Percentiles rank a stretch among this genome's conserved stretches.
Evolutionary conservation across 805 yeast genomes (phyloP).

Genomic region (Starmerella kuoi): DNA sequence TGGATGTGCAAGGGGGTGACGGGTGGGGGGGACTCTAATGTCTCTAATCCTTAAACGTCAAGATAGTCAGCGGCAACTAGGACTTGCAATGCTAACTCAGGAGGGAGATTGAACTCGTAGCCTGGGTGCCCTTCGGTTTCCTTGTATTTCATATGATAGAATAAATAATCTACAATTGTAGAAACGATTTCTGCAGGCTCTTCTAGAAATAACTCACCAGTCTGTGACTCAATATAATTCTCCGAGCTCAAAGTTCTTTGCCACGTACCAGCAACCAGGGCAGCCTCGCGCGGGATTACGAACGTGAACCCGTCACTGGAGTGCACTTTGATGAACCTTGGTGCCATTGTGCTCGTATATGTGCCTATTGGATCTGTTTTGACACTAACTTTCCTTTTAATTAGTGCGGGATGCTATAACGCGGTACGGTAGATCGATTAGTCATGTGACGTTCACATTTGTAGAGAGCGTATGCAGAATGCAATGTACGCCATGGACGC

Average conservation of each 20-base stretch:
- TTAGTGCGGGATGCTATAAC: too few relatives aligned
- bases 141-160: constrained; percentile 59
- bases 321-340: constrained; percentile 46
- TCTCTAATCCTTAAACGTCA: constrained; percentile 30
- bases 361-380: too few relatives aligned
- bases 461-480: too few relatives aligned
- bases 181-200: constrained; percentile 61
- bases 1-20: too few relatives aligned
- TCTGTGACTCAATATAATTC: constrained; percentile 48
- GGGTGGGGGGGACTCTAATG: too few relatives aligned
- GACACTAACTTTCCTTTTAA: too few relatives aligned
- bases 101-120: constrained; percentile 66
- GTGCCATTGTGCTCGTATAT: too few relatives aligned
- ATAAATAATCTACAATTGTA: constrained; percentile 73
- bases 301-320: constrained; percentile 61
- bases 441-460: too few relatives aligned
- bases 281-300: constrained; percentile 58
- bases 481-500: too few relatives aligned
- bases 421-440: too few relatives aligned
- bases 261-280: constrained; percentile 56
- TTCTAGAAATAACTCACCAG: constrained; percentile 40
- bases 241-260: constrained; percentile 38
- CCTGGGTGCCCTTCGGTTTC: constrained; percentile 22
- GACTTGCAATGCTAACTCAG: constrained; percentile 84
- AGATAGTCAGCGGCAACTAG: constrained; percentile 86